Base-by-base conservation (phyloP, 23 red algal species). In the Porphyridium purpureum region DNA sequence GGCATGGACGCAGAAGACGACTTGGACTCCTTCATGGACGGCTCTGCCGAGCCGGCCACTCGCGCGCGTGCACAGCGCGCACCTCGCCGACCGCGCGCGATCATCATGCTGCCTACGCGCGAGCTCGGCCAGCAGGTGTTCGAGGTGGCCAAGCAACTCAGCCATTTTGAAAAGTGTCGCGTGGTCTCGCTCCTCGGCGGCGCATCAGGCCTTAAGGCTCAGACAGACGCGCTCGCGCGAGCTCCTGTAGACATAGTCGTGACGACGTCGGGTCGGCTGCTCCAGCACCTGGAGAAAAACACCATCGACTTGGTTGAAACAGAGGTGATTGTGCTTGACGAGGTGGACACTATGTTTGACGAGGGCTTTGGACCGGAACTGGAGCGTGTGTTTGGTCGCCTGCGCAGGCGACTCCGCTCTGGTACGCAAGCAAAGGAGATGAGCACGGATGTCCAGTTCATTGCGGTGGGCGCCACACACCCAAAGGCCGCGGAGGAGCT, bases 51-150 rank as follows among this genome's bases (percentile, higher is more conserved):
- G n/a, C n/a, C n/a, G n/a, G n/a, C n/a, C n/a, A n/a, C n/a, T n/a
- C n/a, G n/a, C n/a, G n/a, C n/a, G n/a, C n/a, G n/a, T n/a, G n/a
- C n/a, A n/a, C n/a, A 33, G 15, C 30, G 46, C 8, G 55, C 48
- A 14, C 67, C 66, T n/a, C 62, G 27, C 22, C 55, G 69, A 31
- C 80, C 80, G 21, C 66, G 85, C n/a, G 90, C 72, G 21, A 32
- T 98, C 47, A 57, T 98, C 35, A 32, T 98, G 31, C 57, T 65
- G 33, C 90, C 90, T 27, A 98, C 90, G 0, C 59, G 90, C 28
- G 90, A 98, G 57, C 67, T 98, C 0, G 90, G 2, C 35, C 35
- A 44, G 11, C 38, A 44, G 38, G 57, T 93, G 25, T 52, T 74
- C 32, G 32, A 19, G 6, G 86, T 94, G 7, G 54, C 64, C 33